These are phyloP conservation scores for Alopecurus myosuroides DNA, from an alignment of 176 grass and related monocot species.

Conservation along the genomic window DNA sequence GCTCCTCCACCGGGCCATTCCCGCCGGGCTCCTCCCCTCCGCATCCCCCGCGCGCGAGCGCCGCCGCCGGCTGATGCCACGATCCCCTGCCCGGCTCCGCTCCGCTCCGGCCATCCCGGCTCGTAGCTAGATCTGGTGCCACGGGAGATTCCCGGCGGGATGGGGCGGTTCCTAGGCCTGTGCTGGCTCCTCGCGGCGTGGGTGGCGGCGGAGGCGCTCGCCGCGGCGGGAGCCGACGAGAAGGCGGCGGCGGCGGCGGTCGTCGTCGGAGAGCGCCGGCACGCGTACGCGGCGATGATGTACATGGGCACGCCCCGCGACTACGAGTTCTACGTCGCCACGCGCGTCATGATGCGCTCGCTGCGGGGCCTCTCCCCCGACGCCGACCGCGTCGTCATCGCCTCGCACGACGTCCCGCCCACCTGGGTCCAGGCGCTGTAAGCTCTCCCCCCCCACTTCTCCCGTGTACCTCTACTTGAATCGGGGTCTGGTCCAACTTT, in stretches of 20 bases:
- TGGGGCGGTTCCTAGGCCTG: constrained; percentile 24
- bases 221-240: background rate
- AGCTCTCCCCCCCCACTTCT: background rate
- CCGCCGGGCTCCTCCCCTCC: background rate
- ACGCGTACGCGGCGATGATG: constrained; percentile 93
- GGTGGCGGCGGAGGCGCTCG: background rate
- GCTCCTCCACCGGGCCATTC: background rate
- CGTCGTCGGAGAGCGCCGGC: constrained; percentile 13
- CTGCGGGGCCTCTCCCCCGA: constrained; percentile 39
- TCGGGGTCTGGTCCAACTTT: background rate
- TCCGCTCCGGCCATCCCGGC: background rate
- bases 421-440: constrained; percentile 71
- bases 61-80: background rate
- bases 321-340: constrained; percentile 97
- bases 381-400: constrained; percentile 80
- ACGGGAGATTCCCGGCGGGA: background rate
- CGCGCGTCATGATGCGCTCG: constrained; percentile 88
- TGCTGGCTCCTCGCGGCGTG: constrained; percentile 24
- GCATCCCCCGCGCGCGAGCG: background rate
- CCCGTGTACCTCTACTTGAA: background rate
- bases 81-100: background rate
- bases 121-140: constrained; percentile 32
- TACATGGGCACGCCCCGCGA: constrained; percentile 93
- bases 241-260: constrained; percentile 5
- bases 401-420: constrained; percentile 70